phyloP scores from a whole-genome alignment of 1,284 basidiomycete genomes.

The Hemileia vastatrix region DNA sequence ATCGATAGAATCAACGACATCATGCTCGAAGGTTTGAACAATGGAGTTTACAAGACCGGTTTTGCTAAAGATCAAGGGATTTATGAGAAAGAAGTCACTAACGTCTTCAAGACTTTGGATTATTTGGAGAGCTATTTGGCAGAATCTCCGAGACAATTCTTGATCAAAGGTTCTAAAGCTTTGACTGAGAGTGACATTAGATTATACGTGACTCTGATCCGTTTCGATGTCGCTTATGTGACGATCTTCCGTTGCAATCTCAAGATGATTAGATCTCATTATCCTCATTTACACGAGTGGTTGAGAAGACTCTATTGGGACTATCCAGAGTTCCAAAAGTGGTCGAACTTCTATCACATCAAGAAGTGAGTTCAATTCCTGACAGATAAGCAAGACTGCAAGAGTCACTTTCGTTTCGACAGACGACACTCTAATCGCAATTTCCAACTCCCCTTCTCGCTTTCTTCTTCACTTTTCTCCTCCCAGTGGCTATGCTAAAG shows the following conservation, averaged over 20 bases:
- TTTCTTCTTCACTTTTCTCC: no score
- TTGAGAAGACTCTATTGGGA: slow-evolving; percentile 77
- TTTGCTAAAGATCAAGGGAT: slow-evolving; percentile 74
- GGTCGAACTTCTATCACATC: slow-evolving; percentile 64
- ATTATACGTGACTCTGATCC: slow-evolving; percentile 57
- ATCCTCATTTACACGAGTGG: slow-evolving; percentile 64
- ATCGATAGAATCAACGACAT: slow-evolving; percentile 82
- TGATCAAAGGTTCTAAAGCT: slow-evolving; percentile 64
- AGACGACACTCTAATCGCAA: no score
- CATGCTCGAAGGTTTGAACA: slow-evolving; percentile 57
- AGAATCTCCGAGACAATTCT: slow-evolving; percentile 73
- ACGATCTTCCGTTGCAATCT: slow-evolving; percentile 92
- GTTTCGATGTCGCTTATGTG: slow-evolving; percentile 73
- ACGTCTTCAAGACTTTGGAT: slow-evolving; percentile 64
- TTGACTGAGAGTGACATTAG: slow-evolving; percentile 82
- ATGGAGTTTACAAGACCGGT: slow-evolving; percentile 64
- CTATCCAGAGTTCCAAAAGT: slow-evolving; percentile 71
- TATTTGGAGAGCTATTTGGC: slow-evolving; percentile 64
- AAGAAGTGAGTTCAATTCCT: no score
- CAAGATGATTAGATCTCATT: slow-evolving; percentile 57
- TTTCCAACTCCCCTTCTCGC: no score
- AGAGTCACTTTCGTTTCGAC: no score
- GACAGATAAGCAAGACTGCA: no score
- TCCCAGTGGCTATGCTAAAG: no score
- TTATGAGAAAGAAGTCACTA: slow-evolving; percentile 58